phyloP scores from a whole-genome alignment of 2,329 filamentous ascomycete genomes.

The Hymenoscyphus infarciens region DNA sequence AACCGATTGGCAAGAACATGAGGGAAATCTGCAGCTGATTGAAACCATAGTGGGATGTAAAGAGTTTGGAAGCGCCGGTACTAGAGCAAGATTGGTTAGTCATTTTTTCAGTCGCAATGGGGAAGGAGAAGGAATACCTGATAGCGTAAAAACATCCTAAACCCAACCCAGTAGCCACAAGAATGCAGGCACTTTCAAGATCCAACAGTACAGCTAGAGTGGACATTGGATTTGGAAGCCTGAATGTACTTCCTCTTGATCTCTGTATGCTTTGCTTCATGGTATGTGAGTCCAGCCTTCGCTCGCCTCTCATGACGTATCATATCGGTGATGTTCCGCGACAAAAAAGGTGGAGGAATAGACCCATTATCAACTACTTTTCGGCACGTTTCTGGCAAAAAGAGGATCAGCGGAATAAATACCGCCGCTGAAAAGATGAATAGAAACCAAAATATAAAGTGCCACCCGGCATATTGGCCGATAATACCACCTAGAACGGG shows the following conservation, averaged over 20 bases:
- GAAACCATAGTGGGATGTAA: conserved; percentile 53
- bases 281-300: conserved; percentile 15
- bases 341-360: conserved; percentile 52
- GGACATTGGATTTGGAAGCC: conserved; percentile 40
- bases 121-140: conserved; percentile 14
- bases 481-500: conserved; percentile 30
- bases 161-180: conserved; percentile 40
- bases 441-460: conserved; percentile 50
- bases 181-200: conserved; percentile 43
- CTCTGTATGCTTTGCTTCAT: conserved; percentile 29
- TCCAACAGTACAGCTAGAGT: conserved; percentile 42
- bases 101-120: not conserved
- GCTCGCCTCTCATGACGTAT: conserved; percentile 18
- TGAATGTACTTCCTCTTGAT: conserved; percentile 33
- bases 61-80: conserved; percentile 39
- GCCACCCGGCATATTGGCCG: conserved; percentile 25
- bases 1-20: conserved; percentile 49
- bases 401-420: conserved; percentile 26
- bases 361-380: conserved; percentile 53
- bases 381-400: conserved; percentile 51
- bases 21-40: conserved; percentile 53
- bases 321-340: conserved; percentile 49
- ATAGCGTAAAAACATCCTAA: conserved; percentile 49
- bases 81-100: not conserved
- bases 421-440: conserved; percentile 21